Evolutionary conservation across 2,329 filamentous ascomycete species (phyloP), one percentile per base, ranked within the genome.

Genomic region (Cercospora sp.): DNA sequence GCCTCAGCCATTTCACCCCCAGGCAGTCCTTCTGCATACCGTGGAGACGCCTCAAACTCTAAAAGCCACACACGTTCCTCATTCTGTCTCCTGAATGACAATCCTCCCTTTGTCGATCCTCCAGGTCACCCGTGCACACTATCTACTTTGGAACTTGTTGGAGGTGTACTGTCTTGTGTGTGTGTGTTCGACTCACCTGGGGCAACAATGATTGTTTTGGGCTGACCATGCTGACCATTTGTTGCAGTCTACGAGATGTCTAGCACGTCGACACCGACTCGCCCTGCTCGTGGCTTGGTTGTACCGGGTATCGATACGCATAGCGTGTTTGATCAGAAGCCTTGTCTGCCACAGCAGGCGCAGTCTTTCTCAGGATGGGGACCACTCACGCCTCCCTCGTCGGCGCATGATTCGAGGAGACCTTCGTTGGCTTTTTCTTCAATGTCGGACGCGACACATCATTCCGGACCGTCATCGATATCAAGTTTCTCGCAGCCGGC

Each of bases 61-160:
- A 64, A 73, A 76, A 77, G 72, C 72, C 74, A 74, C 73, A 75
- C 67, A 65, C 69, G 67, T 73, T 67, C 67, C 71, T 64, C 23
- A 60, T 61, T 62, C 66, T 66, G 58, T 42, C 65, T 58, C 60
- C 62, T 57, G 48, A 57, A 28, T 60, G 55, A 61, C 63, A 58
- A 67, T 20, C 66, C 55, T 57, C 59, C 65, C 69, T 72, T 71
- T 67, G 55, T 68, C 70, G 64, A 67, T 66, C 62, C 48, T 10
- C 10, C 28, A 61, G 63, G 64, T 70, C 67, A 70, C 64, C 66
- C 70, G 65, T 30, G 65, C 59, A 39, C 45, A 53, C 45, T 53
- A 53, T 51, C 13, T 16, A 59, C 51, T 63, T 36, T 64, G 20
- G 63, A 55, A 64, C 39, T 20, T 33, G 16, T 20, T 36, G 67